Evolutionary conservation across 2,329 filamentous ascomycete species (phyloP).

Genomic region (Magnaporthiopsis rhizophila): DNA sequence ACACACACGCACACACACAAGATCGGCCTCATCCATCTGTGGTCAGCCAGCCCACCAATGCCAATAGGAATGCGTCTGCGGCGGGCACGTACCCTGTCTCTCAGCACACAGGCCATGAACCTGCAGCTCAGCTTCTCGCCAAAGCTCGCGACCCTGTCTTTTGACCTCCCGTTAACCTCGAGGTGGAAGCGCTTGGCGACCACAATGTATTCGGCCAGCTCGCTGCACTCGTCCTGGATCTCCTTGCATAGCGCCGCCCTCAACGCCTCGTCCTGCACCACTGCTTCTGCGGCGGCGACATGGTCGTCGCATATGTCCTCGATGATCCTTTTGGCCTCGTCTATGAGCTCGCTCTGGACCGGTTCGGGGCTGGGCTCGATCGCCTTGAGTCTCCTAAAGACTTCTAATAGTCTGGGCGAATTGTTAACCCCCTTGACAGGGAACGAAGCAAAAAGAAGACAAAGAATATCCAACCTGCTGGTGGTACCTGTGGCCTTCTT

Average conservation of each 20-base stretch:
- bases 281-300: constrained; percentile 58
- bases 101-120: constrained; percentile 78
- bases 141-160: constrained; percentile 85
- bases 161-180: constrained; percentile 69
- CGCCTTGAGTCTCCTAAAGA: constrained; percentile 48
- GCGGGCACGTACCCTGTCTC: constrained; percentile 54
- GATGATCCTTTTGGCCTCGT: constrained; percentile 66
- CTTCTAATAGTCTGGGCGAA: constrained; percentile 42
- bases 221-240: constrained; percentile 72
- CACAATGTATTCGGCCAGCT: constrained; percentile 65
- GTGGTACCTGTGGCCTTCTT: constrained; percentile 95
- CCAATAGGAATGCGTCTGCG: too few species aligned
- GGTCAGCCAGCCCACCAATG: neutral
- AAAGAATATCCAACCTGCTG: constrained; percentile 65
- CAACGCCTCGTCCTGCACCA: constrained; percentile 50
- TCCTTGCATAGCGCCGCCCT: constrained; percentile 52
- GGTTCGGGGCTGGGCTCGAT: constrained; percentile 43
- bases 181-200: constrained; percentile 59
- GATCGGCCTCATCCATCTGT: constrained; percentile 18
- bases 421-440: neutral
- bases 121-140: constrained; percentile 93
- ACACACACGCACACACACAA: neutral
- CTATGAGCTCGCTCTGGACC: constrained; percentile 44
- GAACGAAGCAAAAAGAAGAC: neutral
- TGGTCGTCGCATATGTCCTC: constrained; percentile 79